Evolutionary conservation across 164 flowering plant species (phyloP), one percentile per base, ranked within the genome.

Genomic region (Magnolia kwangsiensis): DNA sequence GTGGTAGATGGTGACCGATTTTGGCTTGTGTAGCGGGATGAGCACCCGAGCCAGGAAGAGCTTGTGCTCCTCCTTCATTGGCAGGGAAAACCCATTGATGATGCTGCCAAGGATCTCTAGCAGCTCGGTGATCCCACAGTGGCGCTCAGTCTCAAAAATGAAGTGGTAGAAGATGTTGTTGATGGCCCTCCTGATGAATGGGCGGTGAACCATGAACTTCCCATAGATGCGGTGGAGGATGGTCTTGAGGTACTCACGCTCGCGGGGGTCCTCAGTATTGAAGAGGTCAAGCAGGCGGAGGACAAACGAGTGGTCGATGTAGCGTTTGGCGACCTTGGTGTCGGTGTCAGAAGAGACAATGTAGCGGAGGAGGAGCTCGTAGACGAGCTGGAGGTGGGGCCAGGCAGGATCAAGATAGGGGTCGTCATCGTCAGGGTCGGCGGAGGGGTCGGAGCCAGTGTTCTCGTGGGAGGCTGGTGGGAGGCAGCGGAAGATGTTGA

Each of bases 21-120:
- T 85, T 18, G 86, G 84, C 84, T 83, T 85, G 77, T 85, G 87
- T 66, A 85, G 86, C 27, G 87, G 87, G 50, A 85, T 83, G 72
- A 85, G 82, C 0, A 85, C 87, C 66, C 87, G 79, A 37, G 74
- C 77, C 72, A 85, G 85, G 78, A 85, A 85, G 77, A 85, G 61
- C 83, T 85, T 85, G 76, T 85, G 87, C 72, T 85, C 87, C 77
- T 83, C 84, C 70, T 83, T 85, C 86, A 85, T 83, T n/a, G 87
- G 87, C 74, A 85, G 58, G 0, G 86, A 86, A 74, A 85, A 85
- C 13, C 87, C 87, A 73, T 83, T 85, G 63, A 85, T 81, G 76
- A 85, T 85, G 67, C 87, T 85, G 65, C 86, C 87, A 70, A 85
- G 81, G 75, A 85, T 81, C 80, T 85, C 87, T 81, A 85, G 79